A percentile compares a stretch with the other conserved stretches of the same genome.
Evolutionary conservation across 805 yeast genomes (phyloP).

Genomic region (Candida incommunis): DNA sequence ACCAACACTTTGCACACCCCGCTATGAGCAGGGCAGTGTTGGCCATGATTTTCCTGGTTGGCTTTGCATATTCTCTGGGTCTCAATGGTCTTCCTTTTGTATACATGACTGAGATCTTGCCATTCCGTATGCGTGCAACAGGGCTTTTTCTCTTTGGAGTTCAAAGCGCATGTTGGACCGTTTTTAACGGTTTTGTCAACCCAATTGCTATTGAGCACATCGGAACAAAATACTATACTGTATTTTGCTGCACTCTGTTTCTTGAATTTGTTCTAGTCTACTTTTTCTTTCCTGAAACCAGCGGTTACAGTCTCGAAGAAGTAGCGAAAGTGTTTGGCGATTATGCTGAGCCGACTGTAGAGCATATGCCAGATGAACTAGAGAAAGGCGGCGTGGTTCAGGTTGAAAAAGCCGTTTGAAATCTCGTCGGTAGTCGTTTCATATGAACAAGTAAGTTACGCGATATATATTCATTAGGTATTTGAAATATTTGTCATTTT

Average conservation of each 20-base stretch:
- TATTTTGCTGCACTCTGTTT: conserved; percentile 25
- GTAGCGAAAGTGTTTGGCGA: conserved; percentile 26
- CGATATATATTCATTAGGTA: no score
- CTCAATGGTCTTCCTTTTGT: conserved; percentile 32
- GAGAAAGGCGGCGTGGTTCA: no score
- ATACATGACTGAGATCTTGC: conserved; percentile 24
- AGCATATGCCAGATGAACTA: conserved; percentile 19
- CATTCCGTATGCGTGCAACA: conserved; percentile 22
- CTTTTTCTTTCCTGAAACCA: conserved; percentile 28
- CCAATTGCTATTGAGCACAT: conserved; percentile 29
- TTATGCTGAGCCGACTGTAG: neutral
- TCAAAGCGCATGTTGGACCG: conserved; percentile 5
- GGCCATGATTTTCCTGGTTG: neutral
- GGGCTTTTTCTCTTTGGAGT: conserved; percentile 18
- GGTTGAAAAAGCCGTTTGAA: no score
- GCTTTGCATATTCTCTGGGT: conserved; percentile 29
- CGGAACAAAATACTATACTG: conserved; percentile 31
- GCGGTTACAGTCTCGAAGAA: conserved; percentile 31
- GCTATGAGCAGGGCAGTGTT: neutral
- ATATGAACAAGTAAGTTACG: no score
- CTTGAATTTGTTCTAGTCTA: conserved; percentile 20
- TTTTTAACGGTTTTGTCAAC: conserved; percentile 21
- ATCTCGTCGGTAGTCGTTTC: no score
- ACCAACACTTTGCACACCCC: neutral
- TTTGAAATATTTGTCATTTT: no score